Base-by-base conservation (phyloP, 2,329 filamentous ascomycete species). In the Pseudopyricularia javanii region DNA sequence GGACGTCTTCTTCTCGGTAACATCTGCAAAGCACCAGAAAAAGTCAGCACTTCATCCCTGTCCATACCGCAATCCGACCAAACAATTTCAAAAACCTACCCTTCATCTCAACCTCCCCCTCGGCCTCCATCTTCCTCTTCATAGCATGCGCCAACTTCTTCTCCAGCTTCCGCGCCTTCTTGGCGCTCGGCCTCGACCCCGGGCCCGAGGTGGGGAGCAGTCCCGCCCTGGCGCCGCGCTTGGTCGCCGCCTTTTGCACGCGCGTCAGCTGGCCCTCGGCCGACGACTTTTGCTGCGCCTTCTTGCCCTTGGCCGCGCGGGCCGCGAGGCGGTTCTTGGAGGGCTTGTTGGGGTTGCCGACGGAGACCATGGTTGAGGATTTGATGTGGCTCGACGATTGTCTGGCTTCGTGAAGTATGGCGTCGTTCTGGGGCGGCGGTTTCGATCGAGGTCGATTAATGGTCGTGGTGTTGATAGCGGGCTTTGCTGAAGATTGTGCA, bases 341-440 rank as follows among this genome's bases (percentile, higher is more conserved):
- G 9, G 71, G 70, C 48, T 69, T 70, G 71, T 81, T 81, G 61
- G 77, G 78, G 67, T 79, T 82, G 58, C 75, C 75, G 59, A 78
- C 72, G 49, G 76, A 80, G 15, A 74, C 71, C 75, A 79, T 80
- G 20, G 53, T 63, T 56, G 32, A 8, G 30, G 22, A 11, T 7
- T 33, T 33, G 32, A 33, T 7, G 17, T 1, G 12, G 34, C 22
- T 40, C 22, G 35, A 4, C 11, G 7, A 17, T 1, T 20, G 5
- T 37, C 8, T 4, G 33, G 12, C 33, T 12, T 14, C 37, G 37
- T 43, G 17, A 20, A n/a, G 20, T 20, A 20, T 7, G 12, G 14
- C 4, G 3, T n/a, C 17, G 48, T n/a, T 22, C 8, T 12, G 32
- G n/a, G 9, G 6, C 7, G 32, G 30, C n/a, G 32, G 17, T 32